Evolutionary conservation across 768 basidiomycete species (phyloP).

Genomic region (Boletus huronensis): DNA sequence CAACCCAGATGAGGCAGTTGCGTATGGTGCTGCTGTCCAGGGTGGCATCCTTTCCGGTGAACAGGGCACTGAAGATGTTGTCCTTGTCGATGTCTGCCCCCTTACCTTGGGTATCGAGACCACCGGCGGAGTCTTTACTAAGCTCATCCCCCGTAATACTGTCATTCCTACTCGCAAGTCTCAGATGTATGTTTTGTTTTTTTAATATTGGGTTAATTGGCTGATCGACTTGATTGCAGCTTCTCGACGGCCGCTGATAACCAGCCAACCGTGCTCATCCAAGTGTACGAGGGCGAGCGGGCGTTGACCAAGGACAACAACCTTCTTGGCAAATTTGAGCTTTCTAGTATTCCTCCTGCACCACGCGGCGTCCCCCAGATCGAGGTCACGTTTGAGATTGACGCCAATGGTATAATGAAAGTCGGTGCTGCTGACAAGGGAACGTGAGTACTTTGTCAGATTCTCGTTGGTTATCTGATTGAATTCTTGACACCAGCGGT

Average conservation of each 20-base stretch:
- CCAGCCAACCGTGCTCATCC: constrained; percentile 93
- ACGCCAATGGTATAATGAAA: constrained; percentile 94
- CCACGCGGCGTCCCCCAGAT: constrained; percentile 97
- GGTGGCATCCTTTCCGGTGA: constrained; percentile 97
- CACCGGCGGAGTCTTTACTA: constrained; percentile 97
- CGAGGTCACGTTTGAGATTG: constrained; percentile 94
- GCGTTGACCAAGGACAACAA: constrained; percentile 98
- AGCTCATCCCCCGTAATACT: constrained; percentile 96
- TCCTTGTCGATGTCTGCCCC: constrained; percentile 95
- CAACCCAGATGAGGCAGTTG: constrained; percentile 99
- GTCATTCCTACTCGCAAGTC: constrained; percentile 97
- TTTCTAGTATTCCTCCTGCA: constrained; percentile 87
- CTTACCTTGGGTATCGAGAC: constrained; percentile 99
- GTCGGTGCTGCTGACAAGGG: constrained; percentile 92
- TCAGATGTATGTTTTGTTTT: constrained; percentile 60
- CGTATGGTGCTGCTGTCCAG: constrained; percentile 98
- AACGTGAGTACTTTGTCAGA: constrained; percentile 50
- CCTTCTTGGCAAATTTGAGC: constrained; percentile 94
- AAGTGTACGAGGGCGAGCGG: constrained; percentile 97
- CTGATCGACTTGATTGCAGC: constrained; percentile 22
- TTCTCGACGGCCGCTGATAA: constrained; percentile 87
- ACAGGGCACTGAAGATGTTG: constrained; percentile 83
- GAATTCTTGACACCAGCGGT: constrained; percentile 41
- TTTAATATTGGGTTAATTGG: not conserved
- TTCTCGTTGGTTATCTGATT: not conserved